These are phyloP conservation scores for Aspergillus sp. DNA, from an alignment of 2,329 filamentous ascomycete genomes.

Conservation along the genomic window DNA sequence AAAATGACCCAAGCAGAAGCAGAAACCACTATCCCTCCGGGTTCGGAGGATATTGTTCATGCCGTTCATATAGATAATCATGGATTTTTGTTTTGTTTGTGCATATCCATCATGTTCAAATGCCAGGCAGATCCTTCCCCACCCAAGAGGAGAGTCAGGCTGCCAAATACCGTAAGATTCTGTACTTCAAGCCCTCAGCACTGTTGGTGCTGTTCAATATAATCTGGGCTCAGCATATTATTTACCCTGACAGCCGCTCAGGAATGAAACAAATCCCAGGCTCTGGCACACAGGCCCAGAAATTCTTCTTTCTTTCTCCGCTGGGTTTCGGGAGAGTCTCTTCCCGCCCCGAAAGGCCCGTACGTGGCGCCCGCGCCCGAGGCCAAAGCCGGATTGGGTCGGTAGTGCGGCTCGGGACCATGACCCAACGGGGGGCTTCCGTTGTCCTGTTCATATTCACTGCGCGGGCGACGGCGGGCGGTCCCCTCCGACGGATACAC, in stretches of 20 bases:
- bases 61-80: constrained; percentile 21
- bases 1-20: background rate
- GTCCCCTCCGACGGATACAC: constrained; percentile 30
- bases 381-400: constrained; percentile 36
- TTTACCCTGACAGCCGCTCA: constrained; percentile 43
- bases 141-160: background rate
- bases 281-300: constrained; percentile 76
- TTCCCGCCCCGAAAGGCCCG: constrained; percentile 75
- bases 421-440: constrained; percentile 80
- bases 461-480: constrained; percentile 70
- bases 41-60: constrained; percentile 13
- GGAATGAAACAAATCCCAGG: constrained; percentile 97
- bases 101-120: constrained; percentile 23
- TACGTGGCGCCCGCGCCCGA: constrained; percentile 37
- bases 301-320: constrained; percentile 92
- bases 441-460: constrained; percentile 88
- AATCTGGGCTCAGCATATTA: background rate
- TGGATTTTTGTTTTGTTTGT: constrained; percentile 8
- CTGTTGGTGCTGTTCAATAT: background rate
- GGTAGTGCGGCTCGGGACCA: constrained; percentile 56
- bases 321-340: constrained; percentile 80
- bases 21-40: background rate
- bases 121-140: background rate
- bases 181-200: background rate
- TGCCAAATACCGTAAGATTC: background rate